A percentile compares a stretch with the other conserved stretches of the same genome.
phyloP scores from a whole-genome alignment of 2,329 filamentous ascomycete genomes.

The Didymella pomorum region DNA sequence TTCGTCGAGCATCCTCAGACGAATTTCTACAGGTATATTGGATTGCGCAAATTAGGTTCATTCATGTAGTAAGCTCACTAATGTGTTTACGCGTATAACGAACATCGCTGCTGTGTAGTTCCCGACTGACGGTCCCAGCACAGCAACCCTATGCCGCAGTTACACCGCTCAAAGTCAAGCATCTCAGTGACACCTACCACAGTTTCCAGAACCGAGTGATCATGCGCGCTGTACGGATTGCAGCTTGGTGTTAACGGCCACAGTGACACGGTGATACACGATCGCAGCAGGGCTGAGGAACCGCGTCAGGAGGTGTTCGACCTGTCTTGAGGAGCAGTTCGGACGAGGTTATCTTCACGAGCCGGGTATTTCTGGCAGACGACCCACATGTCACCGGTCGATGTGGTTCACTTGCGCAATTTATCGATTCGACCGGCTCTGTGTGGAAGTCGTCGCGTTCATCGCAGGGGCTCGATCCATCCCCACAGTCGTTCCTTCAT shows the following conservation, averaged over 20 bases:
- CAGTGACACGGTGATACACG: conserved; percentile 12
- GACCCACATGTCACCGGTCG: conserved; percentile 12
- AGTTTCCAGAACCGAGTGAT: conserved; percentile 9
- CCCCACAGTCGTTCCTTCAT: conserved; percentile 9
- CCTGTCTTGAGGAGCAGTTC: conserved; percentile 10
- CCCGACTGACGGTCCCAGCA: not conserved
- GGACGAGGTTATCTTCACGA: conserved; percentile 7
- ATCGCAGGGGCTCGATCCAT: conserved; percentile 6
- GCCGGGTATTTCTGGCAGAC: conserved; percentile 8
- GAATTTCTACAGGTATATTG: not conserved
- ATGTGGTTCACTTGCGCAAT: conserved; percentile 17
- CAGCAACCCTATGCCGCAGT: not conserved
- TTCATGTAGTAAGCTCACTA: not conserved
- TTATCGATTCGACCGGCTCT: conserved; percentile 10
- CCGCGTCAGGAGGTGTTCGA: conserved; percentile 4
- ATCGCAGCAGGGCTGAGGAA: conserved; percentile 1
- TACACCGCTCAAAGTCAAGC: conserved; percentile 8
- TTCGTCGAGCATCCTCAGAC: not conserved
- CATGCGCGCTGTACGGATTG: conserved; percentile 12
- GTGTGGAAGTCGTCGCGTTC: conserved; percentile 9
- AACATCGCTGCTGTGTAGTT: not conserved
- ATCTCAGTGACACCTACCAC: conserved; percentile 19
- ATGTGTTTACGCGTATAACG: not conserved
- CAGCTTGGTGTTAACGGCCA: conserved; percentile 1
- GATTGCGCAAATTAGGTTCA: not conserved